Conservation (phyloP, 2,329 filamentous ascomycete genomes). For the Lasiodiplodia theobromae region DNA sequence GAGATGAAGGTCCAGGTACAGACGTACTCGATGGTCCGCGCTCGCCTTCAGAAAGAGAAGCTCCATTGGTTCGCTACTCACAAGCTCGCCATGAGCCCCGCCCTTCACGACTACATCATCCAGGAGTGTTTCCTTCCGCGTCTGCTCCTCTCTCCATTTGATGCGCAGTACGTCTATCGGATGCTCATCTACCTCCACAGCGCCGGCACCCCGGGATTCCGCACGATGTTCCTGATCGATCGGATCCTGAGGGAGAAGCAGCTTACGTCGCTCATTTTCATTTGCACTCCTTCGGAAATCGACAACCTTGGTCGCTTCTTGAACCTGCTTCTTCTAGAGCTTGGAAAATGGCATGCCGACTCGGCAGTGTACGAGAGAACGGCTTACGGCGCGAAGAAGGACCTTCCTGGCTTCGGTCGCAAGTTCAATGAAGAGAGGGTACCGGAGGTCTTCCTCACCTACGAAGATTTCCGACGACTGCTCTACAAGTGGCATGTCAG, state of each 20-base stretch:
- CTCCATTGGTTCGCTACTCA: slow-evolving; percentile 77
- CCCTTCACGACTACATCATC: slow-evolving; percentile 76
- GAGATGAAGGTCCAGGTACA: slow-evolving; percentile 75
- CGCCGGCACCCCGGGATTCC: slow-evolving; percentile 83
- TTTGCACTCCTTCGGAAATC: slow-evolving; percentile 87
- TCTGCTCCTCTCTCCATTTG: slow-evolving; percentile 80
- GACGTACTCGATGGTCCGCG: slow-evolving; percentile 63
- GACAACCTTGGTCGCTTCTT: slow-evolving; percentile 94
- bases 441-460: slow-evolving; percentile 75
- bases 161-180: slow-evolving; percentile 87
- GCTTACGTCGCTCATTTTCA: slow-evolving; percentile 82
- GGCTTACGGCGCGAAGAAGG: slow-evolving; percentile 70
- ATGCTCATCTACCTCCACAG: slow-evolving; percentile 89
- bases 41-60: slow-evolving; percentile 77
- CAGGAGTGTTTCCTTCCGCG: slow-evolving; percentile 94
- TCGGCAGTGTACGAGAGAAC: slow-evolving; percentile 81
- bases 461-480: slow-evolving; percentile 83
- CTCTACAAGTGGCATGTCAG: slow-evolving; percentile 91
- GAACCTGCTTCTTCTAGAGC: slow-evolving; percentile 78
- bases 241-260: slow-evolving; percentile 84
- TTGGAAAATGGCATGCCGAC: slow-evolving; percentile 84
- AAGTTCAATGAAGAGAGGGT: slow-evolving; percentile 71
- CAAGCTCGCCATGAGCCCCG: slow-evolving; percentile 63
- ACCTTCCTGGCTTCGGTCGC: slow-evolving; percentile 80
- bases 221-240: slow-evolving; percentile 82